Percentiles rank a stretch among this genome's conserved stretches.
These are phyloP conservation scores for Wickerhamomyces sp. DNA, from an alignment of 1,139 yeast genomes.

Conservation along the genomic window DNA sequence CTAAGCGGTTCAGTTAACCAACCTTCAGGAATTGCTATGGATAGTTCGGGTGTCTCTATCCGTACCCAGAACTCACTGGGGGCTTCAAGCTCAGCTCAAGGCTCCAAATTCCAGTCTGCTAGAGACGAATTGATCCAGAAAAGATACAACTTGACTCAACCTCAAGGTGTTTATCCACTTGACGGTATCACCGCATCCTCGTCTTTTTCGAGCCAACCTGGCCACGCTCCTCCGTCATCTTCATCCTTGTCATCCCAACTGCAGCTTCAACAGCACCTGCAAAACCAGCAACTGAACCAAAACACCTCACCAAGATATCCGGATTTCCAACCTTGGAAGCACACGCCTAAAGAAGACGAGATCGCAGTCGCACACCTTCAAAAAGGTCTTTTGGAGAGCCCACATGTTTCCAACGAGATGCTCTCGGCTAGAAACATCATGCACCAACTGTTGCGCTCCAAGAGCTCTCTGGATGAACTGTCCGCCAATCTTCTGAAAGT, in stretches of 20 bases:
- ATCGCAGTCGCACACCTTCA: slow-evolving; percentile 46
- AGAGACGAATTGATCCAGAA: slow-evolving; percentile 20
- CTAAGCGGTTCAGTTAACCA: no score
- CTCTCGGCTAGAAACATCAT: slow-evolving; percentile 47
- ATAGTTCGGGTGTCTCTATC: not conserved
- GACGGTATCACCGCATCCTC: slow-evolving; percentile 9
- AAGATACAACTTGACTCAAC: slow-evolving; percentile 20
- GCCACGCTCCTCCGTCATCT: no score
- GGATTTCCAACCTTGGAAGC: slow-evolving; percentile 78
- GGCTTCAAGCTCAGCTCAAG: not conserved
- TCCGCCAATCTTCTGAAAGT: slow-evolving; percentile 61
- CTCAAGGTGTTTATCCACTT: slow-evolving; percentile 20
- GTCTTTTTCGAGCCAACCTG: not conserved
- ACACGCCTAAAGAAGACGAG: slow-evolving; percentile 49
- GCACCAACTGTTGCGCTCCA: slow-evolving; percentile 35
- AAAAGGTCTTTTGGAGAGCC: slow-evolving; percentile 53
- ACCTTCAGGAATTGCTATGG: no score
- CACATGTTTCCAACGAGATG: slow-evolving; percentile 54
- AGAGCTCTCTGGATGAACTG: slow-evolving; percentile 55
- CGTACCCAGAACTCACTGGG: slow-evolving; percentile 1
- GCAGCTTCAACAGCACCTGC: slow-evolving; percentile 2
- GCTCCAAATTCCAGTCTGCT: slow-evolving; percentile 11
- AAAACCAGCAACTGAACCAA: not conserved
- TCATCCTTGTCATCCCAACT: not conserved
- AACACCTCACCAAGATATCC: slow-evolving; percentile 36